Base-by-base conservation (phyloP, 805 yeast species). In the Yarrowia sp. region DNA sequence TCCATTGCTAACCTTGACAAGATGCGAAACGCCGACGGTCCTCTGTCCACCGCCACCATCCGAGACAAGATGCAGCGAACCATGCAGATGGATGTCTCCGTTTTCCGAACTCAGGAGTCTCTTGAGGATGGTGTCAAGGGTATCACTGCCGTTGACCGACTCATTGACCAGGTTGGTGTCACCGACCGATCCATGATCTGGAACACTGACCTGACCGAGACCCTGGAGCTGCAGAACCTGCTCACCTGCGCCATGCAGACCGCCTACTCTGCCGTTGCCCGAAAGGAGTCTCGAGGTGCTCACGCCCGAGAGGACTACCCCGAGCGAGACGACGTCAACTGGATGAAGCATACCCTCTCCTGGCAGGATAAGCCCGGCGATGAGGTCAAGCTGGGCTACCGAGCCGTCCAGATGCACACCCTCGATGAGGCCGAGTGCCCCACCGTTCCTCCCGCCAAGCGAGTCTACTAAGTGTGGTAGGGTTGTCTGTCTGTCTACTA, bases 281-380 rank as follows among this genome's bases (percentile, higher is more conserved):
- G 99, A 85, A 89, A 85, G 77, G 99, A 94, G 83, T 92, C 98
- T 46, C 91, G 99, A 85, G 99, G 99, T 83, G 98, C 99, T 63
- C 99, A 94, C 78, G 98, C 99, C 70, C 90, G 98, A 85, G 99
- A 94, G 82, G 99, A 94, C 81, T 93, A 81, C 83, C 98, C 97
- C 77, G 88, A 87, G 72, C 92, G 99, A 87, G 97, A 94, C 78
- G 99, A 94, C 79, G 92, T 78, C 69, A 84, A 92, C 85, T 94
- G 99, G 99, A 92, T 91, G 94, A 95, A 94, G 84, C 99, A 94
- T 82, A 85, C 98, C 63, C 83, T 94, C 78, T 91, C 98, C 66
- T 94, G 95, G 92, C 98, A 95, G 84, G 77, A 80, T 69, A 79
- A 81, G 36, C 83, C 84, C 71, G 96, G 94, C 75, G 94, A 85